Evolutionary conservation across 148 eudicot genomes (phyloP).

Genomic region (Silene conica): DNA sequence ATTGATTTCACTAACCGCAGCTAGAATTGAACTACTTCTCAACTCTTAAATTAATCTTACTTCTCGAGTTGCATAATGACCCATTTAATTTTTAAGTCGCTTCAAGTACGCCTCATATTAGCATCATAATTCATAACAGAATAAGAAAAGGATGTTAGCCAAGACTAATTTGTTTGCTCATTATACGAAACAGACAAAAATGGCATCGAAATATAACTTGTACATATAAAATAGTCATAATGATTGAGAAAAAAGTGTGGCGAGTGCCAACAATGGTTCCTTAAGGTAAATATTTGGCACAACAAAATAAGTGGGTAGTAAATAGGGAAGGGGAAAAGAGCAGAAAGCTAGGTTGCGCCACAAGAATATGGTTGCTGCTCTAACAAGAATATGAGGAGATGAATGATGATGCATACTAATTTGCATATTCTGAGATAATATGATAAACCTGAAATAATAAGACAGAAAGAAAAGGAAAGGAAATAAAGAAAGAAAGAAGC

Average conservation of each 20-base stretch:
- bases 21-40: too few relatives aligned
- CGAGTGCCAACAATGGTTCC: neutral
- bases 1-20: too few relatives aligned
- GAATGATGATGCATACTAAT: neutral
- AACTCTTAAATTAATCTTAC: too few relatives aligned
- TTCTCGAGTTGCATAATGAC: too few relatives aligned
- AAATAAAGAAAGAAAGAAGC: slow-evolving; percentile 9
- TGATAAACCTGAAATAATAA: neutral
- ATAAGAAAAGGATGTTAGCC: neutral
- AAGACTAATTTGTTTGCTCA: neutral
- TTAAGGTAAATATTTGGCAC: neutral
- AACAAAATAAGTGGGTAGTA: neutral
- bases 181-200: neutral
- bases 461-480: neutral
- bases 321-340: neutral
- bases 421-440: neutral
- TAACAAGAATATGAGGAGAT: neutral
- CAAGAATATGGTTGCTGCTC: neutral
- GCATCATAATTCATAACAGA: too few relatives aligned
- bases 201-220: neutral
- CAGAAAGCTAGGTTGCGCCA: neutral
- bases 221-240: neutral
- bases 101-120: too few relatives aligned
- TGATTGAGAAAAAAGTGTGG: neutral
- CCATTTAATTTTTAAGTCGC: too few relatives aligned